Conservation (phyloP, 1,139 yeast species). For the Suhomyces coccinellae region DNA sequence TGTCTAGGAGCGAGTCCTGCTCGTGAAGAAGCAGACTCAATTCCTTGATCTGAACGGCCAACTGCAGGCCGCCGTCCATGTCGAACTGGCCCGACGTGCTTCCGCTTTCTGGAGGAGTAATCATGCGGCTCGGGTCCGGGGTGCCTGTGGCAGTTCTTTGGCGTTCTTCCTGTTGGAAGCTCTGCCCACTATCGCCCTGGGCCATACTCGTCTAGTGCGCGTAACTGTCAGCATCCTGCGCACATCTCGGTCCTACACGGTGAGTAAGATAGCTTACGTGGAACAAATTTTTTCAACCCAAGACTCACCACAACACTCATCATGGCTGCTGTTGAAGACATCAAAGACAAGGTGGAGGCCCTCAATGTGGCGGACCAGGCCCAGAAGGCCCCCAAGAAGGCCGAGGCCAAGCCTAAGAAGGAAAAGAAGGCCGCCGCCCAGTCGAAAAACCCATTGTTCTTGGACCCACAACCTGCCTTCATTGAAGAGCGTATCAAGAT, state of each 20-base stretch:
- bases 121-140: background rate
- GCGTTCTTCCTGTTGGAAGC: too few species aligned
- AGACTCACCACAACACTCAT: slow-evolving; percentile 1
- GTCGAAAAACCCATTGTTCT: slow-evolving; percentile 42
- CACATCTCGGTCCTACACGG: slow-evolving; percentile 4
- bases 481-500: slow-evolving; percentile 75
- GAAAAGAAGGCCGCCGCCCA: slow-evolving; percentile 31
- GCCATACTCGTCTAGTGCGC: slow-evolving; percentile 2
- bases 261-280: background rate
- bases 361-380: slow-evolving; percentile 42
- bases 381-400: slow-evolving; percentile 19
- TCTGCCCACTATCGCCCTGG: background rate
- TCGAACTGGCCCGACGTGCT: background rate
- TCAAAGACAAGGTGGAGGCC: slow-evolving; percentile 55
- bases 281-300: slow-evolving; percentile 3
- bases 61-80: background rate
- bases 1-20: slow-evolving; percentile 12
- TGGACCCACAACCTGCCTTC: slow-evolving; percentile 80
- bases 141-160: background rate
- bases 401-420: slow-evolving; percentile 29
- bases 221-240: slow-evolving; percentile 5
- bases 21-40: slow-evolving; percentile 16
- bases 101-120: slow-evolving; percentile 6
- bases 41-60: slow-evolving; percentile 11
- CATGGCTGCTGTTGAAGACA: slow-evolving; percentile 20